Conservation (phyloP, 2,329 filamentous ascomycete genomes). For the Beauveria bassiana region DNA sequence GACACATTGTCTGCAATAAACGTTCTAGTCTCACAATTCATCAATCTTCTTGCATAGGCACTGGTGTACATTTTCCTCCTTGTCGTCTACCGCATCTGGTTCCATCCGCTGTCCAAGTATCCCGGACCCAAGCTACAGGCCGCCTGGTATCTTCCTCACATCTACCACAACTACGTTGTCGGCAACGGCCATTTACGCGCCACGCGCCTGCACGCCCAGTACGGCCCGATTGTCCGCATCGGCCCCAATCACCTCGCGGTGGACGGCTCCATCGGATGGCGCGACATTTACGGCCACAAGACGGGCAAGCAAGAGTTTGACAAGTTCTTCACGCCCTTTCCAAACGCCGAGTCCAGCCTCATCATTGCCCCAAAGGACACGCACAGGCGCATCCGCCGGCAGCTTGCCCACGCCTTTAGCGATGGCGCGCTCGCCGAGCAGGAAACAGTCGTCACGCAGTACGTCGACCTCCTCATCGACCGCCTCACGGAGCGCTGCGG, state of each 20-base stretch:
- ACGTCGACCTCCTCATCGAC: slow-evolving; percentile 20
- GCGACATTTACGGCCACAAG: slow-evolving; percentile 22
- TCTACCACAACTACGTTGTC: slow-evolving; percentile 14
- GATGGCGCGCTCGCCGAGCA: slow-evolving; percentile 23
- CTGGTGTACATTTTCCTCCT: not conserved
- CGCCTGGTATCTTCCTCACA: slow-evolving; percentile 14
- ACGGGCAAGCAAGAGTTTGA: slow-evolving; percentile 15
- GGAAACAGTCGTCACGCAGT: slow-evolving; percentile 20
- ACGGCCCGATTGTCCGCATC: slow-evolving; percentile 31
- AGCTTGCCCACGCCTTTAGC: slow-evolving; percentile 24
- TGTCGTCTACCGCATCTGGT: not conserved
- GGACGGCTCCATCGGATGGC: slow-evolving; percentile 25
- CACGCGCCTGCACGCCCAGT: slow-evolving; percentile 19
- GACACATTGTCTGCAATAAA: not conserved
- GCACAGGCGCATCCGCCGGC: slow-evolving; percentile 18
- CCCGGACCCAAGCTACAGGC: slow-evolving; percentile 20
- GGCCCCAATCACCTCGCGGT: slow-evolving; percentile 32
- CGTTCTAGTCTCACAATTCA: not conserved
- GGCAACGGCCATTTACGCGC: slow-evolving; percentile 7
- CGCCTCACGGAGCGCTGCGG: slow-evolving; percentile 15
- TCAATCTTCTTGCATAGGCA: not conserved
- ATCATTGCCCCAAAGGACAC: slow-evolving; percentile 13
- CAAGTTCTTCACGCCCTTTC: slow-evolving; percentile 1
- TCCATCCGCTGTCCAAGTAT: slow-evolving; percentile 23
- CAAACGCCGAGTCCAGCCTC: slow-evolving; percentile 13